Conservation (phyloP, 129 eudicot species). For the sunflower (Helianthus annuus) region HanXRQr2.0-SUNRISE NC_035446.2:109259551-109260050, state of each 20-base stretch:
- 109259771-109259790: constrained; percentile 56
- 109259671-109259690: constrained; percentile 38
- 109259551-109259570: neutral
- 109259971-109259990: constrained; percentile 53
- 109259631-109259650: constrained; percentile 59
- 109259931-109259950: constrained; percentile 44
- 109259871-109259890: constrained; percentile 45
- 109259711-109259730: constrained; percentile 41
- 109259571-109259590: constrained; percentile 46
- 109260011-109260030: constrained; percentile 57
- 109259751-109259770: constrained; percentile 43
- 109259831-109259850: constrained; percentile 52
- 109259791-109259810: constrained; percentile 41
- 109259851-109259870: constrained; percentile 51
- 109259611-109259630: constrained; percentile 59
- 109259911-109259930: constrained; percentile 40
- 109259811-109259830: constrained; percentile 37
- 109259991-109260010: constrained; percentile 63
- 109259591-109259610: constrained; percentile 50
- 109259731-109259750: constrained; percentile 51
- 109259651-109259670: constrained; percentile 56
- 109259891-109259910: constrained; percentile 54
- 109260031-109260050: constrained; percentile 68
- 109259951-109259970: constrained; percentile 63
- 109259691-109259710: constrained; percentile 43